Conservation (phyloP, 306 rosid species). For the Quercus gilva region DNA sequence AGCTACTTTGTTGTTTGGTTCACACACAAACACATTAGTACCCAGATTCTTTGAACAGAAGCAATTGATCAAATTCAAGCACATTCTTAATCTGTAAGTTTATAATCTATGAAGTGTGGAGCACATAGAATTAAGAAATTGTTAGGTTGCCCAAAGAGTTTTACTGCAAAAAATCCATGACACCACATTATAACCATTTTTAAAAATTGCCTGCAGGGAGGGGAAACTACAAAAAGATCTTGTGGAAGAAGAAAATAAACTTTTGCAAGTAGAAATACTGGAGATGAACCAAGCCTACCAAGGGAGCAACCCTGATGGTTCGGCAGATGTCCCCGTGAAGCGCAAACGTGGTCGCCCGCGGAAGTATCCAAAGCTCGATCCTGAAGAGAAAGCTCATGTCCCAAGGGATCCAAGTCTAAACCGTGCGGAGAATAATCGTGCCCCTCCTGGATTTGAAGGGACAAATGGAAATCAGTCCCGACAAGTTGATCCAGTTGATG, state of each 20-base stretch:
- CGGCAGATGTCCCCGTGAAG: conserved; percentile 67
- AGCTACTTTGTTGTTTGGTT: background rate
- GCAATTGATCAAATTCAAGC: background rate
- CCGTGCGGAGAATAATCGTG: conserved; percentile 31
- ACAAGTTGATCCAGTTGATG: conserved; percentile 43
- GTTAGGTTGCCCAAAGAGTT: background rate
- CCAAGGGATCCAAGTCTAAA: conserved; percentile 33
- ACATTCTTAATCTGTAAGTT: background rate
- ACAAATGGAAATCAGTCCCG: conserved; percentile 48
- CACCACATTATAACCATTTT: background rate
- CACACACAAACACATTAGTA: too few relatives aligned
- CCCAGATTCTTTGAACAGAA: background rate
- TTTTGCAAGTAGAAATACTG: conserved; percentile 11
- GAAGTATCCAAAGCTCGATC: conserved; percentile 62
- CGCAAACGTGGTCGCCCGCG: conserved; percentile 97
- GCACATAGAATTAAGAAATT: background rate
- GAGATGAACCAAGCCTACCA: conserved; percentile 63
- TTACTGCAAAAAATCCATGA: background rate
- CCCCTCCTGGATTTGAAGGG: conserved; percentile 54
- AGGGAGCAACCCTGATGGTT: conserved; percentile 49
- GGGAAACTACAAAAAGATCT: background rate
- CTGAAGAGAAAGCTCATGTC: conserved; percentile 36
- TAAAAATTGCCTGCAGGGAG: conserved; percentile 21
- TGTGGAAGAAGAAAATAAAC: background rate
- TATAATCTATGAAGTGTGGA: background rate